Evolutionary conservation across 1,284 basidiomycete genomes (phyloP), one percentile per base, ranked within the genome.

Genomic region (Ustilago trichophora): DNA sequence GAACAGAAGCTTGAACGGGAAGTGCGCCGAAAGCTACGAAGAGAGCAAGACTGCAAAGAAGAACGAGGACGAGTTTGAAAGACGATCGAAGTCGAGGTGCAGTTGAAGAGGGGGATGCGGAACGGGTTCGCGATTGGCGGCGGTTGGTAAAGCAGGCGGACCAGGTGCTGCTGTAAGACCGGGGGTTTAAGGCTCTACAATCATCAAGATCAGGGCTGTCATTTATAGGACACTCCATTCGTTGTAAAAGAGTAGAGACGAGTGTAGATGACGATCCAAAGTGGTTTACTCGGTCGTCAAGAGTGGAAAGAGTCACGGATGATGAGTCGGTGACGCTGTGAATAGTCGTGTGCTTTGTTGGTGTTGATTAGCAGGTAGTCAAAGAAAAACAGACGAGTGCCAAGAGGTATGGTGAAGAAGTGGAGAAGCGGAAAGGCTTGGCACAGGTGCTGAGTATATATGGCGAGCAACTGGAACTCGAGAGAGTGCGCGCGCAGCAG

Each of bases 101-200:
- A 13, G 37, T 12, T 18, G 24, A 26, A 18, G 26, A n/a, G 27
- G 7, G 21, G 13, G 44, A 45, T 32, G 21, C n/a, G 6, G 29
- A 16, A 12, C 44, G 21, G 32, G 15, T 22, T 24, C 18, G 22
- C 8, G 36, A 34, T 22, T 48, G 54, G 46, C 36, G 55, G 54
- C 55, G 55, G 46, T 57, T 58, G 62, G 26, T 54, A 19, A n/a
- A 53, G 62, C 62, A 58, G 55, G 50, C 55, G 62, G 62, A 46
- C 54, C 55, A 33, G 55, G 41, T 65, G 55, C 55, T 65, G 62
- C 51, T 65, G 12, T 19, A 11, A n/a, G 33, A 27, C 51, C 31
- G 31, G 31, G 47, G 36, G 33, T 43, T 68, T 57, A 68, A 68
- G 58, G 58, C 54, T 58, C 58, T 68, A 68, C 65, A 68, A 68